Conservation (phyloP, 768 basidiomycete species). For the Crucibulum laeve region DNA sequence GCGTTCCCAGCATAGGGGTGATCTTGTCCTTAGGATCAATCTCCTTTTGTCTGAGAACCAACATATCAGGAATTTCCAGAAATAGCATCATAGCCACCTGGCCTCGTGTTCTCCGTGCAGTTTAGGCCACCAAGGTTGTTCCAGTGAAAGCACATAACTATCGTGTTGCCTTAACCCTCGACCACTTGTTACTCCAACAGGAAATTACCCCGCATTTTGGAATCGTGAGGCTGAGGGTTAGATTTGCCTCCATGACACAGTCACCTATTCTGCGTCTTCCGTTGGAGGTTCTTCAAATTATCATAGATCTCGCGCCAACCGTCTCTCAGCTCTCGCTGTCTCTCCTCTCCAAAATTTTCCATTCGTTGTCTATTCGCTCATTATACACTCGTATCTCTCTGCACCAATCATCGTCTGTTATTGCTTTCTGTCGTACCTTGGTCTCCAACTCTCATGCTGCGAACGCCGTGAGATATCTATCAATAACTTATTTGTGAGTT, state of each 20-base stretch:
- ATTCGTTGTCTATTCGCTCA: slow-evolving; percentile 23
- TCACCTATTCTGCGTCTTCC: slow-evolving; percentile 21
- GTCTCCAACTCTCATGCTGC: slow-evolving; percentile 19
- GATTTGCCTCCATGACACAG: not conserved
- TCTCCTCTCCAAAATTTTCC: slow-evolving; percentile 27
- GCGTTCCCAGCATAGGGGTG: not conserved
- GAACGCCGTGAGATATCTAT: slow-evolving; percentile 23
- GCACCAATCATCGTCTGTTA: slow-evolving; percentile 19
- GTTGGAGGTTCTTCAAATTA: slow-evolving; percentile 28
- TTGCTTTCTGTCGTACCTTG: slow-evolving; percentile 30
- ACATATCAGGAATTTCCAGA: too few relatives aligned
- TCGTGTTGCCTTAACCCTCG: not conserved
- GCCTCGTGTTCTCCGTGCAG: slow-evolving; percentile 1
- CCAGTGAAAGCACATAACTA: too few relatives aligned
- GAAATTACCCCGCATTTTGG: slow-evolving; percentile 4
- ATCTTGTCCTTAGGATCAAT: not conserved
- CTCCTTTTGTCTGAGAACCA: not conserved
- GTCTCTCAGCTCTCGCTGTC: slow-evolving; percentile 24
- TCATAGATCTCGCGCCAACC: slow-evolving; percentile 22
- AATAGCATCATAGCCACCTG: not conserved
- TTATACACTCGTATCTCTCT: slow-evolving; percentile 30
- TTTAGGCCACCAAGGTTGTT: not conserved
- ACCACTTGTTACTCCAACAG: slow-evolving; percentile 1
- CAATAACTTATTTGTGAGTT: slow-evolving; percentile 30
- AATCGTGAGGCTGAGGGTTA: not conserved